Conservation (phyloP, 2,329 filamentous ascomycete genomes). For the Sodiomyces alkalinus region DNA sequence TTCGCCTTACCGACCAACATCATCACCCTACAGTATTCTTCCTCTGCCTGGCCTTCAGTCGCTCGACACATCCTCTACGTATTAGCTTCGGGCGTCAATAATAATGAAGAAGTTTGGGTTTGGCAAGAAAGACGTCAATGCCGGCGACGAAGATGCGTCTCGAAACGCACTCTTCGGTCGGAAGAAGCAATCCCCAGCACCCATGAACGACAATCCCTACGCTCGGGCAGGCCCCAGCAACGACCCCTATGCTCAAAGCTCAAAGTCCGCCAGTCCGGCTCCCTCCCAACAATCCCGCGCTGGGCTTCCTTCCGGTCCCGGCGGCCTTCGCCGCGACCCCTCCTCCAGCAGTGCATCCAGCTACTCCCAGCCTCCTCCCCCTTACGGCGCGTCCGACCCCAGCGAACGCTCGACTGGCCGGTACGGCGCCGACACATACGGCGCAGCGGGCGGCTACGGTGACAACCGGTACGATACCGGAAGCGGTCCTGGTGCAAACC, state of each 20-base stretch:
- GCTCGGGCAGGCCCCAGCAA: constrained; percentile 29
- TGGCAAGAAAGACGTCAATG: constrained; percentile 39
- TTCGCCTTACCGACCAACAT: too few species aligned
- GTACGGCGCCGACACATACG: constrained; percentile 39
- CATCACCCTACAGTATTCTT: too few species aligned
- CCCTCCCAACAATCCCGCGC: constrained; percentile 22
- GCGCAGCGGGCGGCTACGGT: constrained; percentile 34
- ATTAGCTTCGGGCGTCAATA: too few species aligned
- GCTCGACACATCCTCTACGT: too few species aligned
- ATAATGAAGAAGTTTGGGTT: constrained; percentile 50
- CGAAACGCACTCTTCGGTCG: constrained; percentile 36
- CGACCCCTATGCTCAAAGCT: constrained; percentile 37
- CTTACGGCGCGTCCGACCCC: constrained; percentile 12
- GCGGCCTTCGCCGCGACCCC: constrained; percentile 13
- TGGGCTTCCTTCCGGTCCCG: constrained; percentile 21
- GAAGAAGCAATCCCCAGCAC: constrained; percentile 34
- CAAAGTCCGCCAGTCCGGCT: constrained; percentile 27
- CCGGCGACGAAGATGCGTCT: constrained; percentile 31
- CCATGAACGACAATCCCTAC: constrained; percentile 39
- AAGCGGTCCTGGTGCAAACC: constrained; percentile 13
- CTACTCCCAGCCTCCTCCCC: constrained; percentile 17
- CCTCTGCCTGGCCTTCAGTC: too few species aligned
- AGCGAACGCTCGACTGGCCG: constrained; percentile 16
- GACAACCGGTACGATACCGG: constrained; percentile 34
- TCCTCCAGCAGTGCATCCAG: constrained; percentile 11